Percentiles rank a stretch among this genome's conserved stretches.
These are phyloP conservation scores for Ceratobasidium papillatum DNA, from an alignment of 1,284 basidiomycete species.

Conservation along the genomic window DNA sequence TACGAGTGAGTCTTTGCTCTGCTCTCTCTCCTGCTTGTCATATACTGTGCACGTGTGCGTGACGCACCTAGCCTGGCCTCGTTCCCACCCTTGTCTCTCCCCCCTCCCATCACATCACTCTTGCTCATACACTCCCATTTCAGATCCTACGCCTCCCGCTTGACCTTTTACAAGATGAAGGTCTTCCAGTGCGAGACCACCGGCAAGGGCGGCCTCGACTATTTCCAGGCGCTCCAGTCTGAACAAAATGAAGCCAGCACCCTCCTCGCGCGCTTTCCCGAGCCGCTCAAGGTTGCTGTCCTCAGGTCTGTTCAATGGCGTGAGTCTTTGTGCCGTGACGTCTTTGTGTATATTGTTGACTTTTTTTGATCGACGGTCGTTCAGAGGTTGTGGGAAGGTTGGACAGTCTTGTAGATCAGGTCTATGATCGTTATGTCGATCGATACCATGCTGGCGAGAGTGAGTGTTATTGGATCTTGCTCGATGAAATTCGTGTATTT, in stretches of 20 bases:
- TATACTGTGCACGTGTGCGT: conserved; percentile 27
- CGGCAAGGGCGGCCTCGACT: conserved; percentile 91
- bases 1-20: conserved; percentile 76
- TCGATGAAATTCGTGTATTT: conserved; percentile 41
- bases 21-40: conserved; percentile 42
- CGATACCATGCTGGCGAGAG: conserved; percentile 92
- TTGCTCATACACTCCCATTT: conserved; percentile 41
- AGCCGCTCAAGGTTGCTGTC: conserved; percentile 89
- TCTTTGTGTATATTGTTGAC: conserved; percentile 38
- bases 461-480: conserved; percentile 56
- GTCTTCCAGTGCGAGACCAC: conserved; percentile 96
- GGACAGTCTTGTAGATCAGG: conserved; percentile 92
- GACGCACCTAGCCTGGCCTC: conserved; percentile 46
- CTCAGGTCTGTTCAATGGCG: conserved; percentile 95
- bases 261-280: conserved; percentile 90
- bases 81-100: conserved; percentile 45
- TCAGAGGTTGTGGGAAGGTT: conserved; percentile 94
- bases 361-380: neutral
- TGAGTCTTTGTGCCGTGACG: conserved; percentile 59
- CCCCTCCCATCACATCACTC: conserved; percentile 3
- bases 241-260: conserved; percentile 88
- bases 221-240: conserved; percentile 91
- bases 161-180: conserved; percentile 92
- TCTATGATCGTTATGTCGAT: conserved; percentile 95
- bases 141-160: conserved; percentile 88